Conservation (phyloP, 163 green algal species). For the Picocystis sp. region DNA sequence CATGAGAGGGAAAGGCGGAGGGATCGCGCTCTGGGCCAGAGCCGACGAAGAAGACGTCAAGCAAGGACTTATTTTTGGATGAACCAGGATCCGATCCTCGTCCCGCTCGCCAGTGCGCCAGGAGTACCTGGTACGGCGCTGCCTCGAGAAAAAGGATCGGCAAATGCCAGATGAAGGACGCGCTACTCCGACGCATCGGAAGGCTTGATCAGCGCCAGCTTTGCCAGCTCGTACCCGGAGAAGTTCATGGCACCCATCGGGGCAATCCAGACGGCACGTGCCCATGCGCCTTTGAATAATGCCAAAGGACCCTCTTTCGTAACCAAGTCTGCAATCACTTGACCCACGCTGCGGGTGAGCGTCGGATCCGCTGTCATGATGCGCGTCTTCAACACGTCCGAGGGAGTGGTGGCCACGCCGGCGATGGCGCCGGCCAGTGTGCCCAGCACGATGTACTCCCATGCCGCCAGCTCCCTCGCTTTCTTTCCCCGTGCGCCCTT, state of each 20-base stretch:
- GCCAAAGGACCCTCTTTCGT: conserved; percentile 32
- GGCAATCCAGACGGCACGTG: conserved; percentile 44
- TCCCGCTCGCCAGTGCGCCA: no score
- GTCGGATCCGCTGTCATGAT: conserved; percentile 35
- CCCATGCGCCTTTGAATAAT: conserved; percentile 36
- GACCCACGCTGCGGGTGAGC: neutral
- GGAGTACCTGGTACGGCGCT: no score
- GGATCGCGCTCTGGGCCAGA: conserved; percentile 32
- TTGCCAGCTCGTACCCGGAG: conserved; percentile 52
- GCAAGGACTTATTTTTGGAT: no score
- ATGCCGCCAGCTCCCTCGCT: conserved; percentile 17
- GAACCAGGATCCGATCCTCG: no score
- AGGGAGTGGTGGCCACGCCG: conserved; percentile 33
- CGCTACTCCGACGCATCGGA: no score
- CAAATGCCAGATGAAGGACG: no score
- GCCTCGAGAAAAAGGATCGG: no score
- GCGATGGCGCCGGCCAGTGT: conserved; percentile 31
- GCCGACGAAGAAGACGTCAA: no score
- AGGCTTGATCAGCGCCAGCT: conserved; percentile 25
- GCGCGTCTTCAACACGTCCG: conserved; percentile 51
- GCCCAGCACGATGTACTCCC: conserved; percentile 34
- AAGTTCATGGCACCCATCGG: conserved; percentile 61
- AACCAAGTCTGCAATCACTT: conserved; percentile 10
- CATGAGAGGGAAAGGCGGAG: conserved; percentile 29
- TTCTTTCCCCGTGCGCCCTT: conserved; percentile 10